Base-by-base conservation (phyloP, 1,284 basidiomycete genomes). In the Schizopora paradoxa region DNA sequence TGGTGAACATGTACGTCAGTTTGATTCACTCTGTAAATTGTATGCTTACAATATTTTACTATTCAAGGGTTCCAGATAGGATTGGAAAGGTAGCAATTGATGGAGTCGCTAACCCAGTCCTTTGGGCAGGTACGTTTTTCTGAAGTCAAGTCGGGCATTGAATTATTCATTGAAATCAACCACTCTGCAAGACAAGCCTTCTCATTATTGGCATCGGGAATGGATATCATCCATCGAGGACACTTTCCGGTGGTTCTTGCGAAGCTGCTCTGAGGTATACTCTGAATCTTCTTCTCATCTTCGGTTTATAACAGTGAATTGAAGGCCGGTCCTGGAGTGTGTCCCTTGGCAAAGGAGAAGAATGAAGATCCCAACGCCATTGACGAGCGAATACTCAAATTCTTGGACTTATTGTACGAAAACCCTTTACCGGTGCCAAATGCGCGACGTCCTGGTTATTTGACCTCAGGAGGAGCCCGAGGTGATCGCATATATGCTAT, bases 61-160 rank as follows among this genome's bases (percentile, higher is more conserved):
- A 8, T 8, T 29, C 22, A 16, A 53, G 52, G 52, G 45, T 53
- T 28, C 52, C 52, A 6, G 33, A 51, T 33, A 41, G 49, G 14
- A 35, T 48, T 10, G 49, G 52, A 4, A 36, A 35, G 11, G 45
- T 53, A 10, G 37, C 45, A 5, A 45, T 53, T 32, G 52, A 53
- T 31, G 52, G 45, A 4, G 29, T 53, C 7, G 52, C 37, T 13
- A 34, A 50, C 25, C 28, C 44, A 5, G 40, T 31, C 7, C 2
- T 26, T 3, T 52, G 51, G 51, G 39, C 44, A 7, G 40, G 48
- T 52, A 29, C 34, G 50, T 22, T 14, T 43, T 3, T 16, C 13
- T 14, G 31, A 25, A n/a, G 2, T 2, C n/a, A 13, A 7, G 11
- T 39, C 25, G 8, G 10, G 18, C 10, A 8, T 36, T 36, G 18